Conservation (phyloP, 352 stramenopile genomes). For the Plasmopara halstedii region DNA sequence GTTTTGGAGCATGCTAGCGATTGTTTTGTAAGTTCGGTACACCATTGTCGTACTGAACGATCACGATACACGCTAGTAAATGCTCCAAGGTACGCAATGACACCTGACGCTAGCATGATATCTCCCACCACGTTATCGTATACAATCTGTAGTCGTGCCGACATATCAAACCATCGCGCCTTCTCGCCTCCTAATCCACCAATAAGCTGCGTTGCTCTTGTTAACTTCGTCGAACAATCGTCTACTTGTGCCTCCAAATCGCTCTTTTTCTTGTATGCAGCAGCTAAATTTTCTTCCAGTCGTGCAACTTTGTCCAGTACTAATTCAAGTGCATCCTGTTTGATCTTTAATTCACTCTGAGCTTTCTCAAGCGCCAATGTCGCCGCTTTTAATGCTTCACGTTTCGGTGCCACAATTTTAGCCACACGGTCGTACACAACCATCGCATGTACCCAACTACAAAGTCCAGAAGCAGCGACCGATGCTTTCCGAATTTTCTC, state of each 20-base stretch:
- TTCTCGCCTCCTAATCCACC: constrained; percentile 91
- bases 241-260: constrained; percentile 88
- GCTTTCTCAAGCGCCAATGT: constrained; percentile 81
- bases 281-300: constrained; percentile 83
- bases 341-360: constrained; percentile 79
- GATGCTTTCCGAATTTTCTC: constrained; percentile 93
- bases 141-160: constrained; percentile 67
- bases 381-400: constrained; percentile 86
- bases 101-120: constrained; percentile 90
- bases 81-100: constrained; percentile 91
- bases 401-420: constrained; percentile 91
- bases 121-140: constrained; percentile 91
- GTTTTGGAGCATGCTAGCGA: constrained; percentile 75
- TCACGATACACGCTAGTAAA: constrained; percentile 91
- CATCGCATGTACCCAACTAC: constrained; percentile 95
- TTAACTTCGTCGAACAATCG: constrained; percentile 90
- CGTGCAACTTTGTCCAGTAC: constrained; percentile 89
- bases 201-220: constrained; percentile 90
- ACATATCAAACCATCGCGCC: constrained; percentile 88
- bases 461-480: constrained; percentile 90
- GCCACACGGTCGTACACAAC: constrained; percentile 93
- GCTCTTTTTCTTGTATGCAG: constrained; percentile 90
- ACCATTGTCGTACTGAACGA: constrained; percentile 83
- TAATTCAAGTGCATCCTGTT: constrained; percentile 87
- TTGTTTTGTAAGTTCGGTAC: constrained; percentile 42